Base-by-base conservation (phyloP, 176 grass and related monocot genomes). In the Bromus sterilis region DNA sequence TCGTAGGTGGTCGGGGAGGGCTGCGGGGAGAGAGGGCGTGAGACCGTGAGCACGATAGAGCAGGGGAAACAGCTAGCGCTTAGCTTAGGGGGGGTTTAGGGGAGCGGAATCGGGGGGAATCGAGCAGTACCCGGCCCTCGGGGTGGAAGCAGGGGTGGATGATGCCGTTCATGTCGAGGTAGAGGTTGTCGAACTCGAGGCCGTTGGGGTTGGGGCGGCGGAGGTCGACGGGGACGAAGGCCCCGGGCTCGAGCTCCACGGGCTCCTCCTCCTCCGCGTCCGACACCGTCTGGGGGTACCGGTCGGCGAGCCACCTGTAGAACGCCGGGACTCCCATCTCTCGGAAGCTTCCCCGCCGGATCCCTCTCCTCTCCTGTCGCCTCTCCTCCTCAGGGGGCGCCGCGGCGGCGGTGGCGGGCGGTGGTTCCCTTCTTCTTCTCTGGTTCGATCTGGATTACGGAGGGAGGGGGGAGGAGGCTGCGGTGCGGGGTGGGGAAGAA, bases 111-210 rank as follows among this genome's bases (percentile, higher is more conserved):
- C 44, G 77, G 16, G 13, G 26, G 30, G 33, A 80, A 65, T 28
- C 40, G 58, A 33, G 74, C 49, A 89, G 71, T 84, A 95, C 96
- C 71, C 96, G 90, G 66, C 87, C 89, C 7, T 95, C 96, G 16
- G 96, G 96, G 71, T 98, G 96, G 92, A 98, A 98, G 84, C 96
- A 95, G 44, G 96, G 96, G 79, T 99, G 96, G 68, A 99, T 91
- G 76, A 99, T 93, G 81, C 77, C 57, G 74, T 99, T 99, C 92
- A 99, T 95, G 64, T 99, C 93, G 82, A 99, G 91, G 84, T 95
- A 99, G 76, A 99, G 92, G 82, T 99, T 99, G 86, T 99, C 96
- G 77, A 99, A 99, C 79, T 99, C 96, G 67, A 90, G 14, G 60
- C 96, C 96, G 85, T 95, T 99, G 61, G 96, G 96, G 48, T 99